Base-by-base conservation (phyloP, 352 stramenopile species). In the Plasmopara viticola region DNA sequence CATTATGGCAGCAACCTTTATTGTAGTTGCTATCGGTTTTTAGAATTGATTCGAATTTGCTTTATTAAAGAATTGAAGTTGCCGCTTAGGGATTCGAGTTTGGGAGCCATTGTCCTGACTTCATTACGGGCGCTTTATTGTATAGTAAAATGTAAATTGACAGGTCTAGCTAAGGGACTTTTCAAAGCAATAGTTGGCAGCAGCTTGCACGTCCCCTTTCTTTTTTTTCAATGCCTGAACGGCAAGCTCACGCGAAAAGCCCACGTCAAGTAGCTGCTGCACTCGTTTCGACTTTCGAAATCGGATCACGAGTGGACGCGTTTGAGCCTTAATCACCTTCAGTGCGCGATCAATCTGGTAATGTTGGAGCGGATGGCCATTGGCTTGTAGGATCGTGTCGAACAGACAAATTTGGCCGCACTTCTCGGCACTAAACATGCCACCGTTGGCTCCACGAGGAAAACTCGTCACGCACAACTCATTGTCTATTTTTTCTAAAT, bases 241-340 rank as follows among this genome's bases (percentile, higher is more conserved):
- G 0, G 77, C 79, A 39, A 82, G 58, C 8, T 86, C 70, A 8
- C 51, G 56, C 1, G 63, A 67, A 42, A 90, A 88, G 34, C 82
- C 82, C 82, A 92, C 90, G 44, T 89, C 77, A 29, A 86, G 37
- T n/a, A 92, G 61, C 39, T 80, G 70, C 45, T 73, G 51, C 15
- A 90, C 74, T 34, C 78, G 79, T 39, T 63, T 64, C 14, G 82
- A 92, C 37, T 73, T 70, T 17, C 77, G 66, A 59, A 92, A 90
- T 4, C 82, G 82, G 50, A 92, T 74, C n/a, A 88, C 51, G 29
- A 92, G 72, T 47, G 82, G 82, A 29, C 82, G 74, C 6, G 60
- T 78, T 61, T 92, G 82, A 33, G 72, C 82, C 53, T 89, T 88
- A 53, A 92, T 87, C 77, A 92, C 87, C 60, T 92, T 90, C 33